A percentile compares a stretch with the other conserved stretches of the same genome.
Conservation (phyloP, 192 early-diverging fungal species). For the Endogone sp. region DNA sequence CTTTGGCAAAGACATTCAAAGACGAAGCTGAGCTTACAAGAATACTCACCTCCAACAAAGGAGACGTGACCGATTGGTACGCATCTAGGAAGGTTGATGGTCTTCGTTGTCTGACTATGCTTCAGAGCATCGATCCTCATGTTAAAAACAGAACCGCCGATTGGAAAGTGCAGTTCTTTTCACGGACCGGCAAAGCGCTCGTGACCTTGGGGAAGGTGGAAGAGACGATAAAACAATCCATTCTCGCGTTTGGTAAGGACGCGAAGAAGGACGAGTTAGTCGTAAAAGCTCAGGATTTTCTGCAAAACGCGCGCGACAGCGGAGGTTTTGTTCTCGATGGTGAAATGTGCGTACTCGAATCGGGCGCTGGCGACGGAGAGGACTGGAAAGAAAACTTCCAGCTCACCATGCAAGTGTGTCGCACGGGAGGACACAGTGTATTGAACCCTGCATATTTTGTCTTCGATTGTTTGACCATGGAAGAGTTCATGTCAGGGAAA, state of each 20-base stretch:
- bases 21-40: neutral
- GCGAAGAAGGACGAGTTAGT: neutral
- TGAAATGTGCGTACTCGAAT: conserved; percentile 41
- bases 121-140: conserved; percentile 13
- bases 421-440: conserved; percentile 2
- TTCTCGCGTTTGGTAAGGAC: conserved; percentile 12
- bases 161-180: conserved; percentile 25
- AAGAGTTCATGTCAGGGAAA: conserved; percentile 25
- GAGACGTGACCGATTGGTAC: conserved; percentile 21
- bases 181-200: conserved; percentile 35
- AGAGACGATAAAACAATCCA: conserved; percentile 2
- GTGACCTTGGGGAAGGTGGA: conserved; percentile 18
- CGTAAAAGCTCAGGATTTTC: neutral
- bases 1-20: conserved; percentile 13
- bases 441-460: conserved; percentile 35
- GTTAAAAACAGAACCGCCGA: neutral
- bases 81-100: conserved; percentile 50
- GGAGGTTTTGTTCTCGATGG: conserved; percentile 37
- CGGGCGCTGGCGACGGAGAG: neutral
- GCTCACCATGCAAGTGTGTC: conserved; percentile 19
- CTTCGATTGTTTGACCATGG: conserved; percentile 38
- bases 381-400: conserved; percentile 18
- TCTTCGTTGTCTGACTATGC: conserved; percentile 39
- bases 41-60: neutral
- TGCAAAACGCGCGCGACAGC: neutral